A percentile compares a stretch with the other conserved stretches of the same genome.
These are phyloP conservation scores for Botrytis squamosa DNA, from an alignment of 2,329 filamentous ascomycete species.

Conservation along the genomic window DNA sequence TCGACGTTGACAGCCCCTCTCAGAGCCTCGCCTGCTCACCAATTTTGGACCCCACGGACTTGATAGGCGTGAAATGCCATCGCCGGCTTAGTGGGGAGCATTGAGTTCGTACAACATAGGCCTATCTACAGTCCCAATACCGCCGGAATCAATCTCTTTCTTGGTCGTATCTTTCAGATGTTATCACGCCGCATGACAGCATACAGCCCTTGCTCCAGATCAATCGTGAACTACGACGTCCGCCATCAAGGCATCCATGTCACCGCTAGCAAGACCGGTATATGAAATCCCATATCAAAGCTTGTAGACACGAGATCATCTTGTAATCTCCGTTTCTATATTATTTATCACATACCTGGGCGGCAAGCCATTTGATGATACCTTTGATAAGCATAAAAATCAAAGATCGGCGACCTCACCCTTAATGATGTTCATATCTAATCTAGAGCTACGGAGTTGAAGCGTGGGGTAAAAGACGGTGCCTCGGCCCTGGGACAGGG, in stretches of 20 bases:
- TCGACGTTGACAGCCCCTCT: background rate
- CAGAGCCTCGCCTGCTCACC: background rate
- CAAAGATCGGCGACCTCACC: background rate
- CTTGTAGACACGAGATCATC: background rate
- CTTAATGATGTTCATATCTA: background rate
- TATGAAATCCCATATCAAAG: background rate
- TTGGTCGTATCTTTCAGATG: background rate
- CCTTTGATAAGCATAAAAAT: background rate
- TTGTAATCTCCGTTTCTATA: background rate
- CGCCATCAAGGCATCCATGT: background rate
- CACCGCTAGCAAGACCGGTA: background rate
- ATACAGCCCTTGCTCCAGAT: background rate
- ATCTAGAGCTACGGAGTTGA: background rate
- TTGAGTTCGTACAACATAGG: background rate
- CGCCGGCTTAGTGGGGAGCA: too few species aligned
- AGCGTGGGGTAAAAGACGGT: background rate
- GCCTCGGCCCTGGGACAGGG: background rate
- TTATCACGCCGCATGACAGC: constrained; percentile 3
- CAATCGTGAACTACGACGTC: background rate
- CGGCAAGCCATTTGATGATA: background rate
- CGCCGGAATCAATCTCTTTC: background rate
- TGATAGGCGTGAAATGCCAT: background rate
- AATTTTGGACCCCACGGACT: background rate
- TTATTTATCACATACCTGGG: background rate
- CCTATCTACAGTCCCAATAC: background rate